Conservation (phyloP, 768 basidiomycete species). For the Tubosaeta brunneosetosa region DNA sequence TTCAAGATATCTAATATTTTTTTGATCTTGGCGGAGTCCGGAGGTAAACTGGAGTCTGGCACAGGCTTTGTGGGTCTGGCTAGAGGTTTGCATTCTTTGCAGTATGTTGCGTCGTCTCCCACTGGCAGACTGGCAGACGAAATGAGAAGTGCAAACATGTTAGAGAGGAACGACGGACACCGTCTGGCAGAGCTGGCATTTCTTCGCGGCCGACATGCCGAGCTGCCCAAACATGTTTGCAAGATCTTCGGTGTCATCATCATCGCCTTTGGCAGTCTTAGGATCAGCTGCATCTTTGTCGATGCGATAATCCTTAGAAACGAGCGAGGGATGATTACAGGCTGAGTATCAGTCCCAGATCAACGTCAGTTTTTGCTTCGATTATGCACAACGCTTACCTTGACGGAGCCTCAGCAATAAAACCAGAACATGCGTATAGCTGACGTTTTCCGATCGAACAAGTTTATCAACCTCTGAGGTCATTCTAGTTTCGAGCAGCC, state of each 20-base stretch:
- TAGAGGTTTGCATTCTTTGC: conserved; percentile 54
- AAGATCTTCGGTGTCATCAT: conserved; percentile 67
- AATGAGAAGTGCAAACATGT: conserved; percentile 1
- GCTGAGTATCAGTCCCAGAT: conserved; percentile 41
- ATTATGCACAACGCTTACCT: conserved; percentile 44
- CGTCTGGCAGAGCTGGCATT: conserved; percentile 75
- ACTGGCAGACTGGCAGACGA: conserved; percentile 12
- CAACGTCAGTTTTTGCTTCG: background rate
- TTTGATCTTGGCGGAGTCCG: conserved; percentile 81
- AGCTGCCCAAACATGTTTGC: conserved; percentile 68
- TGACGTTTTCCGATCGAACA: conserved; percentile 47
- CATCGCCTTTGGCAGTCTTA: conserved; percentile 46
- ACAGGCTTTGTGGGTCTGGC: conserved; percentile 40
- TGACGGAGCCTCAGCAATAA: conserved; percentile 82
- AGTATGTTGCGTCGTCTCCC: conserved; percentile 39
- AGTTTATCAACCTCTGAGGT: conserved; percentile 63
- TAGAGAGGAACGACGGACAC: conserved; percentile 43
- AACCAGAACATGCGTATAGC: conserved; percentile 67
- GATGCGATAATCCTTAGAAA: conserved; percentile 67
- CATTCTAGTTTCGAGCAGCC: conserved; percentile 64
- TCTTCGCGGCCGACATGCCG: conserved; percentile 51
- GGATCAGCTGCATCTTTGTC: conserved; percentile 78
- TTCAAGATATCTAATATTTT: conserved; percentile 72
- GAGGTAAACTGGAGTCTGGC: conserved; percentile 40
- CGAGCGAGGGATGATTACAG: conserved; percentile 84